These are phyloP conservation scores for Geranomyces michiganensis DNA, from an alignment of 192 early-diverging fungal species.

Conservation along the genomic window DNA sequence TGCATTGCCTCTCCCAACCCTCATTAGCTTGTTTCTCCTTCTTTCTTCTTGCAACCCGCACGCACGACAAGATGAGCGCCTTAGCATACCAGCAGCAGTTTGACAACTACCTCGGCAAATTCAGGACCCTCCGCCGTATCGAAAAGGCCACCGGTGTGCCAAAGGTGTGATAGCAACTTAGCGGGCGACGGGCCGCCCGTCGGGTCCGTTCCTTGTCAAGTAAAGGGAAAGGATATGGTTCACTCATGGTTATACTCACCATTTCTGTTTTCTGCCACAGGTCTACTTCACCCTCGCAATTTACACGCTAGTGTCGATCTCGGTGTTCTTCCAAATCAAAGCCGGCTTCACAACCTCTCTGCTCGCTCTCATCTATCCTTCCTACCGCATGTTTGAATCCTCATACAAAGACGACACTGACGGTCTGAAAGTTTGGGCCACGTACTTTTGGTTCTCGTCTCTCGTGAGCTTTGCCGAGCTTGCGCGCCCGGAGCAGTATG, in stretches of 20 bases:
- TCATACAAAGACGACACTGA: constrained; percentile 39
- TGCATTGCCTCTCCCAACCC: too few species aligned
- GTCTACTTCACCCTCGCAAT: constrained; percentile 39
- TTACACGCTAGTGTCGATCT: constrained; percentile 45
- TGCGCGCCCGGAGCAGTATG: constrained; percentile 24
- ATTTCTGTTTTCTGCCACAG: neutral
- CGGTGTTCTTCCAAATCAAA: constrained; percentile 49
- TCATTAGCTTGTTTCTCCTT: too few species aligned
- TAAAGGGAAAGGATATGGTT: too few species aligned
- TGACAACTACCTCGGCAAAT: constrained; percentile 44
- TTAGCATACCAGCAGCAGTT: constrained; percentile 20
- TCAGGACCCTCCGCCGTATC: constrained; percentile 39
- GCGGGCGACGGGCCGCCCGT: too few species aligned
- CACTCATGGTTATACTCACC: too few species aligned
- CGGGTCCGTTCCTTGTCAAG: too few species aligned
- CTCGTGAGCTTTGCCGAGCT: constrained; percentile 37
- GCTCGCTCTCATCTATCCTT: constrained; percentile 43
- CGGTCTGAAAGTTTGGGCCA: constrained; percentile 38
- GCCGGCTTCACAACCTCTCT: constrained; percentile 45
- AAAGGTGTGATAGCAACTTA: constrained; percentile 46
- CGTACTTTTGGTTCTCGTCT: constrained; percentile 41
- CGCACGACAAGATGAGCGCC: too few species aligned
- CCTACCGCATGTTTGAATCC: constrained; percentile 41
- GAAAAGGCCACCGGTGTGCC: constrained; percentile 42
- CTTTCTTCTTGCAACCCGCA: too few species aligned